Evolutionary conservation across 176 grass and related monocot species (phyloP).

Genomic region (Eleusine indica): DNA sequence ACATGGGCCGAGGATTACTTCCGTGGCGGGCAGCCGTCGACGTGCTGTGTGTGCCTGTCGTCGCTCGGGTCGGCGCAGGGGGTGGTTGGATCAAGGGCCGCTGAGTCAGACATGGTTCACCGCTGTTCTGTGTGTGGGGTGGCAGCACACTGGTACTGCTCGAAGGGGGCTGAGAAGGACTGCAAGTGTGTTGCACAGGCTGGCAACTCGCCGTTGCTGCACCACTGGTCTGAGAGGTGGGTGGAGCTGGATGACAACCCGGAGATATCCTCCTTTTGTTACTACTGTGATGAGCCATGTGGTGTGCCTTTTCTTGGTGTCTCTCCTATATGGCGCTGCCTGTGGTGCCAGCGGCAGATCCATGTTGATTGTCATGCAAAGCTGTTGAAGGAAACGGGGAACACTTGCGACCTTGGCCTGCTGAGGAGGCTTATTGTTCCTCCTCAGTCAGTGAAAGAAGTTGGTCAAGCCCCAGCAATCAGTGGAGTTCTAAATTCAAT

Average conservation of each 20-base stretch:
- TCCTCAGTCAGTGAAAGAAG: constrained; percentile 80
- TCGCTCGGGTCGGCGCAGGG: constrained; percentile 40
- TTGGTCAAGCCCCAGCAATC: constrained; percentile 43
- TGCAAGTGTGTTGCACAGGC: constrained; percentile 83
- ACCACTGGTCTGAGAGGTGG: constrained; percentile 95
- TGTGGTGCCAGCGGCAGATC: constrained; percentile 87
- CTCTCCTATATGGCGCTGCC: constrained; percentile 87
- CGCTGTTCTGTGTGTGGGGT: constrained; percentile 70
- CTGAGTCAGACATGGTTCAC: constrained; percentile 26
- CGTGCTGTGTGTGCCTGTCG: constrained; percentile 71
- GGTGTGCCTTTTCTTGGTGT: constrained; percentile 70
- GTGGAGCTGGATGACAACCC: constrained; percentile 60
- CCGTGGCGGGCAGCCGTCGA: constrained; percentile 53
- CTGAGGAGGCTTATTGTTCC: constrained; percentile 73
- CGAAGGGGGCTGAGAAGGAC: constrained; percentile 44
- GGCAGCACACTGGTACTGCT: constrained; percentile 64
- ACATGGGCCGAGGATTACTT: constrained; percentile 55
- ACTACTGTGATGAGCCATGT: constrained; percentile 78
- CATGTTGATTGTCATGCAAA: constrained; percentile 89
- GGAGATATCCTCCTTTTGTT: constrained; percentile 69
- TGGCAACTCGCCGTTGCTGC: constrained; percentile 55
- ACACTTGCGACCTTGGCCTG: constrained; percentile 73
- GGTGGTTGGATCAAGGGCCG: constrained; percentile 14
- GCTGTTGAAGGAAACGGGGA: constrained; percentile 56
- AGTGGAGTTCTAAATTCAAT: constrained; percentile 62